phyloP scores from a whole-genome alignment of 371 early-diverging fungal genomes.

The Vairimorpha ceranae region DNA sequence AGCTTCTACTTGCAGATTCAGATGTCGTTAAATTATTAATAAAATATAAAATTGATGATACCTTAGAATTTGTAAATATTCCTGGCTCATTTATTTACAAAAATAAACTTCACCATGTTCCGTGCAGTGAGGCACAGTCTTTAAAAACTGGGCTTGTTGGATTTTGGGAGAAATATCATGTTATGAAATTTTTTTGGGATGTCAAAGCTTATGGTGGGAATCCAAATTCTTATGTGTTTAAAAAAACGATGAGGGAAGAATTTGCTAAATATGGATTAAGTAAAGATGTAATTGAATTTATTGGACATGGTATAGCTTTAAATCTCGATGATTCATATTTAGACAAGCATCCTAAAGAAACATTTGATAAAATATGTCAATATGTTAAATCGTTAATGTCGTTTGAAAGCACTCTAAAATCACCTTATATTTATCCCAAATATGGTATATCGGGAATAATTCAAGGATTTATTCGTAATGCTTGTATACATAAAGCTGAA shows the following conservation, averaged over 20 bases:
- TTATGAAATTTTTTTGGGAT: slow-evolving; percentile 89
- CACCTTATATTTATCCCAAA: slow-evolving; percentile 98
- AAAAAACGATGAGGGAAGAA: slow-evolving; percentile 72
- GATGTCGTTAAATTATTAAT: slow-evolving; percentile 69
- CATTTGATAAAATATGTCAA: slow-evolving; percentile 79
- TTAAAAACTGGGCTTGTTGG: slow-evolving; percentile 77
- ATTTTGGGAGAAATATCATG: slow-evolving; percentile 82
- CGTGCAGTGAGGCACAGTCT: slow-evolving; percentile 79
- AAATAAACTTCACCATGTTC: slow-evolving; percentile 82
- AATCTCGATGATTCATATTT: slow-evolving; percentile 86
- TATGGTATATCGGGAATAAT: slow-evolving; percentile 97
- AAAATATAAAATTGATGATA: slow-evolving; percentile 89
- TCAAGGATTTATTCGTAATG: slow-evolving; percentile 90
- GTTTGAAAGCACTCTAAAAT: slow-evolving; percentile 70
- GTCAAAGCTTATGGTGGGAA: slow-evolving; percentile 64
- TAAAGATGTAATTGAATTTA: slow-evolving; percentile 81
- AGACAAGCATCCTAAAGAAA: slow-evolving; percentile 73
- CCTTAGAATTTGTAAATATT: slow-evolving; percentile 90
- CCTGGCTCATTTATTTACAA: slow-evolving; percentile 84
- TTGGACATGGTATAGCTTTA: slow-evolving; percentile 95
- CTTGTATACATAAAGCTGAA: slow-evolving; percentile 53
- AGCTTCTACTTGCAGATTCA: slow-evolving; percentile 96
- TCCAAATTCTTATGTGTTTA: slow-evolving; percentile 7
- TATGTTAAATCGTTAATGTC: slow-evolving; percentile 87
- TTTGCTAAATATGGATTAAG: slow-evolving; percentile 83